Evolutionary conservation across 2,329 filamentous ascomycete genomes (phyloP), one percentile per base, ranked within the genome.

Genomic region (Aschersonia sp.): DNA sequence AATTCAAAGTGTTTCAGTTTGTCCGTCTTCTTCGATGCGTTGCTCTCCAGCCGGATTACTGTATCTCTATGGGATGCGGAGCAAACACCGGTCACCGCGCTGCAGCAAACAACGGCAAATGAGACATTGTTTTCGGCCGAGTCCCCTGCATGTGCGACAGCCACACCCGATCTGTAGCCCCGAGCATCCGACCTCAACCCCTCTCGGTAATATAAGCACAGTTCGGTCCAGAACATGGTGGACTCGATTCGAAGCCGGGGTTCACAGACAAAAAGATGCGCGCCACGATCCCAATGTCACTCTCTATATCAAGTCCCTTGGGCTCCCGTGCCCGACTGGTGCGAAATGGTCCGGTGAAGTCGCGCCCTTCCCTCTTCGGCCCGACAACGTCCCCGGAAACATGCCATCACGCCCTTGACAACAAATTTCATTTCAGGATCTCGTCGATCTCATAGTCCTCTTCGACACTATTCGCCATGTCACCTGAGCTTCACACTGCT

Each of bases 221-320:
- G 48, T 49, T 50, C 51, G 57, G 53, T 59, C 57, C 55, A 59
- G 57, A 56, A 56, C 56, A 35, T 50, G 40, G 56, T 58, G 44
- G 57, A 58, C 57, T 51, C 52, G 49, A 54, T 51, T 48, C 51
- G 48, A 49, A 45, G 47, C 47, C 45, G 50, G 53, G 52, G 47
- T 48, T 43, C 51, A 46, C 51, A 44, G 31, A 46, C 30, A 45
- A 45, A 40, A 47, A 31, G 4, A 38, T 44, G 35, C 40, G n/a
- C 40, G 28, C 28, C 28, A n/a, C 29, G 6, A 42, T 20, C 40
- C 20, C 9, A 9, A 20, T 6, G n/a, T 42, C 6, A n/a, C 40
- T 42, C 40, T 9, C 6, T 42, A 38, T 38, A 38, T 38, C 7
- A 38, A 38, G 35, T 38, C 35, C 35, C 7, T 12, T 38, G 12